Base-by-base conservation (phyloP, 2,329 filamentous ascomycete genomes). In the Calonectria pauciramosa region DNA sequence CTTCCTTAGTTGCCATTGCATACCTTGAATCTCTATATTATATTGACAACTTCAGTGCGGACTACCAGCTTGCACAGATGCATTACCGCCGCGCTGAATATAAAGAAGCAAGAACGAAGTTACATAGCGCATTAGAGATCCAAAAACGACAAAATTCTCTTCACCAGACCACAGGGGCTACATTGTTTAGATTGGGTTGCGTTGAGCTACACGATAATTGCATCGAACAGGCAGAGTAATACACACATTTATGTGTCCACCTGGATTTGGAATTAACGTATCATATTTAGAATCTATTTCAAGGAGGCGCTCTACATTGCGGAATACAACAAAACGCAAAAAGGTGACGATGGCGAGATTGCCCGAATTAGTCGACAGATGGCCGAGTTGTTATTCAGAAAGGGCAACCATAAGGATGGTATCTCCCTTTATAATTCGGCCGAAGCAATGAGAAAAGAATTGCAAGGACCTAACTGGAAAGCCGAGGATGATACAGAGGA, bases 211-310 rank as follows among this genome's bases (percentile, higher is more conserved):
- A 47, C n/a, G 41, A n/a, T n/a, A 47, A 47, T 47, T 47, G 41
- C 20, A 47, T 47, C 20, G 20, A n/a, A 5, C 41, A 47, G n/a
- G 41, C 41, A 47, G 41, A 47, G 41, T 47, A 47, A 47, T 9
- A n/a, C 7, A n/a, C 3, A 3, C 9, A 11, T n/a, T n/a, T 8
- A 4, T 20, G 1, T n/a, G 18, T 9, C 18, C 6, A 4, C n/a
- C 18, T n/a, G 8, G 6, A n/a, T n/a, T n/a, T 11, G 8, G 9
- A 47, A 47, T 11, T 47, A n/a, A 47, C 41, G 3, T 47, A 20
- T 11, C 8, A 20, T n/a, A 47, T 47, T 47, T n/a, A 47, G 41
- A 47, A 47, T 47, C 20, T 47, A 47, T 47, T 47, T 47, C 6
- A 20, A 47, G 18, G 20, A 47, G 20, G 41, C 41, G 20, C 41